phyloP scores from a whole-genome alignment of 345 rosid species.

The Carallia pectinifolia region DNA sequence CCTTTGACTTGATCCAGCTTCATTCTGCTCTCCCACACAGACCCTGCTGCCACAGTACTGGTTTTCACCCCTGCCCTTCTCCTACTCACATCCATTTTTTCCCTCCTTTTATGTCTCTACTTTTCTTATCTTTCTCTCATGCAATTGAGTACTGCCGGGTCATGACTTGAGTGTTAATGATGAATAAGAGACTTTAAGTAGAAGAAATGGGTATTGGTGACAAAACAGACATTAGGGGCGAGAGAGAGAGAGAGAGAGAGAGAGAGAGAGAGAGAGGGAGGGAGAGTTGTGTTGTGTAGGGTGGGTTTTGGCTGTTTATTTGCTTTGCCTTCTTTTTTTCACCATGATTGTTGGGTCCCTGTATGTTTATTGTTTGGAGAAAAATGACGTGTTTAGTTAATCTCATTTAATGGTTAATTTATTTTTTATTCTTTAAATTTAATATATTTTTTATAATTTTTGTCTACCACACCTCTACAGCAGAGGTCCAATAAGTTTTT shows the following conservation, averaged over 20 bases:
- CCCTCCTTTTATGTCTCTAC: neutral
- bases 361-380: neutral
- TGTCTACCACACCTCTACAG: too few relatives aligned
- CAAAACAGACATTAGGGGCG: constrained; percentile 6
- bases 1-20: constrained; percentile 59
- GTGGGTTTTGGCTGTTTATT: constrained; percentile 1
- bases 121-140: constrained; percentile 8
- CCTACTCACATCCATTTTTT: constrained; percentile 39
- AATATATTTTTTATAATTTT: too few relatives aligned
- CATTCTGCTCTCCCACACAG: constrained; percentile 90
- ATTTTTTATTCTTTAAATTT: too few relatives aligned
- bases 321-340: neutral
- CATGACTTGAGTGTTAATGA: constrained; percentile 29
- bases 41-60: constrained; percentile 48
- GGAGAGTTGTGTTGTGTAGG: constrained; percentile 9
- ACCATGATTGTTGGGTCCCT: neutral
- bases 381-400: too few relatives aligned
- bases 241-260: neutral
- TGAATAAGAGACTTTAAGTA: constrained; percentile 46
- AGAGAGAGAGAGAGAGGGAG: constrained; percentile 1
- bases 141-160: constrained; percentile 24
- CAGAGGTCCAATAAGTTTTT: too few relatives aligned
- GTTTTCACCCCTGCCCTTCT: constrained; percentile 30
- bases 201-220: constrained; percentile 46
- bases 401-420: too few relatives aligned